Base-by-base conservation (phyloP, 352 stramenopile genomes). In the Pythium chondricola region DNA sequence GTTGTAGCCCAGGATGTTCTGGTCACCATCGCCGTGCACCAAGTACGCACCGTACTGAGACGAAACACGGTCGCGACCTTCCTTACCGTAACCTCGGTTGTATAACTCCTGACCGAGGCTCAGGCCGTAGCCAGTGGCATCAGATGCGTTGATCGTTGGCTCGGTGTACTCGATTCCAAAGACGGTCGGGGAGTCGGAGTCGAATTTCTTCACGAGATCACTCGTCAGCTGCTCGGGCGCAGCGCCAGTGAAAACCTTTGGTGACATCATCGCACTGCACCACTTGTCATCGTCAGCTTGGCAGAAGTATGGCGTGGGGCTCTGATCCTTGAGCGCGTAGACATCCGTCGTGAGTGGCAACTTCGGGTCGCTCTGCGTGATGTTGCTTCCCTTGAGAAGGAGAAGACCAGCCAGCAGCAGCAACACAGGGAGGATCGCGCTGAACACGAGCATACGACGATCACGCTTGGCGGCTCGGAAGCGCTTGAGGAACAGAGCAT, bases 381-480 rank as follows among this genome's bases (percentile, higher is more conserved):
- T 41, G 20, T 48, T 57, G 22, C 38, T 60, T 17, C 26, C 32
- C 25, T 65, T 79, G 6, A 88, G 47, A 16, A 89, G 24, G 16
- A 48, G 40, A 17, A 91, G 50, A 24, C 88, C 85, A 35, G 88
- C 52, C 8, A 95, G 35, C 9, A 96, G 76, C 14, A 88, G 80
- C 47, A 95, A 31, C 0, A 95, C 60, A 17, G 79, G 79, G 8
- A 90, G 51, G 21, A 85, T 38, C 30, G 74, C 36, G 27, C 83
- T 69, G 45, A 72, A 82, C 17, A 85, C 30, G 56, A 90, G 83
- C 39, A 88, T 82, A 50, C 88, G 88, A 32, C 87, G 91, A 56
- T 97, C 90, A 27, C 90, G 68, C 41, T 85, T 85, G 37, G 94
- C 92, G 31, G 93, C 88, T 4, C 74, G 68, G 31, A 89, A 78